Percentiles rank a stretch among this genome's conserved stretches.
Evolutionary conservation across 2,329 filamentous ascomycete genomes (phyloP).

Genomic region (Epichloe sibirici): DNA sequence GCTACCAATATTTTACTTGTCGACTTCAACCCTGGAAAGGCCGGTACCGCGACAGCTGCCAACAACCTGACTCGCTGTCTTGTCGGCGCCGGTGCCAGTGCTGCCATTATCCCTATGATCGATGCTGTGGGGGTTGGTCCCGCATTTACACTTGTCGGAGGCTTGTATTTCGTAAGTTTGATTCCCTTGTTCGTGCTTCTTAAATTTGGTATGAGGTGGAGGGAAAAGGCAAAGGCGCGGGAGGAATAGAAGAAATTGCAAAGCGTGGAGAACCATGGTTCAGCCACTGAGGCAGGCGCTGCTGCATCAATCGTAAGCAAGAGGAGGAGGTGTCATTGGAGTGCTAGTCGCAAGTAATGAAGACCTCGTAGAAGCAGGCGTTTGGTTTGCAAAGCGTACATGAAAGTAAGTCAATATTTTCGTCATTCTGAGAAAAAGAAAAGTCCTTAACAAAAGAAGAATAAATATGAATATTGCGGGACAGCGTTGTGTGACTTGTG

Average conservation of each 20-base stretch:
- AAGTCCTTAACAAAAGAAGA: too few relatives aligned
- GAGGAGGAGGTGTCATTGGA: too few relatives aligned
- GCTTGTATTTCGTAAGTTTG: conserved; percentile 27
- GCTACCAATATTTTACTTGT: conserved; percentile 39
- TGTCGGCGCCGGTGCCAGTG: conserved; percentile 40
- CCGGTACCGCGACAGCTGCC: conserved; percentile 41
- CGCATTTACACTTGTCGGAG: conserved; percentile 36
- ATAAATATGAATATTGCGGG: too few relatives aligned
- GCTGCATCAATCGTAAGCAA: too few relatives aligned
- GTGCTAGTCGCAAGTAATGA: too few relatives aligned
- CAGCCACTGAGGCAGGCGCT: too few relatives aligned
- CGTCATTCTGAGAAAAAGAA: too few relatives aligned
- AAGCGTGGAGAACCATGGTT: too few relatives aligned
- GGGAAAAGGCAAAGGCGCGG: conserved; percentile 21
- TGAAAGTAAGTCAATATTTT: too few relatives aligned
- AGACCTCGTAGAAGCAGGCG: too few relatives aligned
- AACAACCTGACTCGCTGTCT: conserved; percentile 45
- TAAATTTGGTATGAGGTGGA: conserved; percentile 30
- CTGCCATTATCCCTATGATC: conserved; percentile 39
- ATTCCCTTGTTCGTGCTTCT: conserved; percentile 30
- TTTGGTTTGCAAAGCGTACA: too few relatives aligned
- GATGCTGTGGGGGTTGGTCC: conserved; percentile 37
- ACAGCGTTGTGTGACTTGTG: too few relatives aligned
- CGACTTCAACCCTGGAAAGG: conserved; percentile 40
- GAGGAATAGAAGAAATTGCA: conserved; percentile 12